Conservation (phyloP, 1,284 basidiomycete genomes). For the Puccinia novopanici region DNA sequence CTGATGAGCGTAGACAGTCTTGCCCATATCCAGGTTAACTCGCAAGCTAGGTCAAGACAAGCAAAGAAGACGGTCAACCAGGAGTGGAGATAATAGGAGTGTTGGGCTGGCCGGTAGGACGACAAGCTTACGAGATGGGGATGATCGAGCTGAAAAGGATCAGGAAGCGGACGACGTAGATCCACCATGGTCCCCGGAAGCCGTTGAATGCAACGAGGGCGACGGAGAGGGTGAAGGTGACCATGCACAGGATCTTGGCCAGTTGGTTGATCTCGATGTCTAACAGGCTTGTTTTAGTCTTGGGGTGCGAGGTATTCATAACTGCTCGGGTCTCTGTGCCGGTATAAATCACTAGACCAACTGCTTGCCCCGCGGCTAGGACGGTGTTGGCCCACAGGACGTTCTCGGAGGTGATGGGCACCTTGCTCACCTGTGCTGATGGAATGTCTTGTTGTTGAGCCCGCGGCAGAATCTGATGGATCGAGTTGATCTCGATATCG, state of each 20-base stretch:
- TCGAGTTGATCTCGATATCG: slow-evolving; percentile 47
- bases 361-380: slow-evolving; percentile 86
- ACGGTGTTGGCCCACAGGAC: slow-evolving; percentile 97
- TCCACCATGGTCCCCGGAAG: slow-evolving; percentile 91
- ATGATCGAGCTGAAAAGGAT: slow-evolving; percentile 99
- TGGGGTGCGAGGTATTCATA: slow-evolving; percentile 98
- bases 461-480: slow-evolving; percentile 19
- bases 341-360: slow-evolving; percentile 91
- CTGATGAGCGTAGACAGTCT: slow-evolving; percentile 93
- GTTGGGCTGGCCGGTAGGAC: not conserved
- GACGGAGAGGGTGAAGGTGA: slow-evolving; percentile 88
- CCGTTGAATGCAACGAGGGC: slow-evolving; percentile 93
- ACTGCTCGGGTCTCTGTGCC: slow-evolving; percentile 92
- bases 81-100: not conserved
- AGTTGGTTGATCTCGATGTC: slow-evolving; percentile 94
- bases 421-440: slow-evolving; percentile 60
- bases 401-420: slow-evolving; percentile 87
- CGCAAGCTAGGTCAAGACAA: slow-evolving; percentile 68
- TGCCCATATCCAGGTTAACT: slow-evolving; percentile 99
- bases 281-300: slow-evolving; percentile 87
- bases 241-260: slow-evolving; percentile 93
- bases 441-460: not conserved
- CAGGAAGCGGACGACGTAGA: slow-evolving; percentile 93
- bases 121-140: slow-evolving; percentile 78
- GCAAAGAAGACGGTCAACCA: not conserved